Evolutionary conservation across 2,329 filamentous ascomycete genomes (phyloP).

Genomic region (Ilyonectria sp.): DNA sequence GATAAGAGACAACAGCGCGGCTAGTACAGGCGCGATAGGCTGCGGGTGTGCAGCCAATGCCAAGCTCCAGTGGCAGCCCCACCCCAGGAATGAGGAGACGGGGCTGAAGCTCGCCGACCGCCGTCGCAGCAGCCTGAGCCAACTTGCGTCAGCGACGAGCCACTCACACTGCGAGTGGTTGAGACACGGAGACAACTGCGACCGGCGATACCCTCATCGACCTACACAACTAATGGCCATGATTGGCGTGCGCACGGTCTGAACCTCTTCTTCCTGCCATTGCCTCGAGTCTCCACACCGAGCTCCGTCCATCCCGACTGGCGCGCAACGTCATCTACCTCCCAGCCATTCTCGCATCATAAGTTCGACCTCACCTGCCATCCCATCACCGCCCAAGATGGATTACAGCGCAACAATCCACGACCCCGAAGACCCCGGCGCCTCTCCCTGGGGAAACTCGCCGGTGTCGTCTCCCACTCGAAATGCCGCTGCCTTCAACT

Average conservation of each 20-base stretch:
- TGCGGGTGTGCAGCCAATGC: constrained; percentile 43
- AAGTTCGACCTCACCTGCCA: constrained; percentile 31
- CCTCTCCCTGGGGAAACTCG: constrained; percentile 71
- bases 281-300: constrained; percentile 32
- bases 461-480: constrained; percentile 66
- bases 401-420: constrained; percentile 72
- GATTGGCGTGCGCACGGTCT: constrained; percentile 24
- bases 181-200: constrained; percentile 18
- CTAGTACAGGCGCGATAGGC: constrained; percentile 43
- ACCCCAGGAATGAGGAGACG: constrained; percentile 15
- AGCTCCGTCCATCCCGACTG: constrained; percentile 32
- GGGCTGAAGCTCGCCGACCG: constrained; percentile 29
- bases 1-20: constrained; percentile 43
- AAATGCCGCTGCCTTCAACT: constrained; percentile 60
- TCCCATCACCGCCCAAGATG: constrained; percentile 57
- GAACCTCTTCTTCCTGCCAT: constrained; percentile 24
- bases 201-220: constrained; percentile 22
- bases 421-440: constrained; percentile 68
- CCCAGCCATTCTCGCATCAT: constrained; percentile 36
- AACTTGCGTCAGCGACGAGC: constrained; percentile 49
- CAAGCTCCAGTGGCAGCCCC: constrained; percentile 15
- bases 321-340: constrained; percentile 44
- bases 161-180: constrained; percentile 21
- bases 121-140: constrained; percentile 40
- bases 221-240: constrained; percentile 25